A percentile compares a stretch with the other conserved stretches of the same genome.
phyloP scores from a whole-genome alignment of 306 rosid genomes.

The Coriaria nepalensis region DNA sequence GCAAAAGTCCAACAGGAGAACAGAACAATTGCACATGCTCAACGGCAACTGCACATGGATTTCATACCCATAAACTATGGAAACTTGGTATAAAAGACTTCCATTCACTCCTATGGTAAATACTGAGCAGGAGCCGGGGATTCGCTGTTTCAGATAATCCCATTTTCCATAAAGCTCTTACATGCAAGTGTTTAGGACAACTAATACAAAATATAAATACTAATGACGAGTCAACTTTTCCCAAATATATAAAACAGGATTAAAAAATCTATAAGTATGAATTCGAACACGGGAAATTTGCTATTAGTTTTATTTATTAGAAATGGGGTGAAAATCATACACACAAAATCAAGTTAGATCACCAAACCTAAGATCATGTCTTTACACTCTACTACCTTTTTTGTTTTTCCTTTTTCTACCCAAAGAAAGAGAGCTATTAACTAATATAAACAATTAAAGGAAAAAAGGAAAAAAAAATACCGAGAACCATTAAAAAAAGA shows the following conservation, averaged over 20 bases:
- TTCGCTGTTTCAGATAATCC: too few species aligned
- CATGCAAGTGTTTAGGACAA: too few species aligned
- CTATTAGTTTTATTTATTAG: not conserved
- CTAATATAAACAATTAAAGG: not conserved
- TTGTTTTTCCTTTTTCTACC: not conserved
- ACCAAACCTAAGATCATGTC: constrained; percentile 22
- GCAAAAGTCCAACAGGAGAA: constrained; percentile 16
- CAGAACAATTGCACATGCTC: constrained; percentile 43
- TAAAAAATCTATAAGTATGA: too few species aligned
- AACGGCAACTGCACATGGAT: constrained; percentile 44
- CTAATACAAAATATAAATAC: too few species aligned
- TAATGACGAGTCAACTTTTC: too few species aligned
- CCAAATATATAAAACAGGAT: too few species aligned
- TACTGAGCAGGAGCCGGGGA: too few species aligned
- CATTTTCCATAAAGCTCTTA: too few species aligned
- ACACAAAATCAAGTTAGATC: constrained; percentile 25
- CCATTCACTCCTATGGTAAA: not conserved
- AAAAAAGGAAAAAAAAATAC: constrained; percentile 1
- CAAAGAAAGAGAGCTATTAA: constrained; percentile 11
- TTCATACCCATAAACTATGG: constrained; percentile 9
- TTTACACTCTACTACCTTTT: constrained; percentile 8
- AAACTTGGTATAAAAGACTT: not conserved
- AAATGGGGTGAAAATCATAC: constrained; percentile 1
- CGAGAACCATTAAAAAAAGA: constrained; percentile 12
- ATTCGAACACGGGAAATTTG: too few species aligned